Conservation (phyloP, 768 basidiomycete genomes). For the Coprinopsis cinerea region DNA sequence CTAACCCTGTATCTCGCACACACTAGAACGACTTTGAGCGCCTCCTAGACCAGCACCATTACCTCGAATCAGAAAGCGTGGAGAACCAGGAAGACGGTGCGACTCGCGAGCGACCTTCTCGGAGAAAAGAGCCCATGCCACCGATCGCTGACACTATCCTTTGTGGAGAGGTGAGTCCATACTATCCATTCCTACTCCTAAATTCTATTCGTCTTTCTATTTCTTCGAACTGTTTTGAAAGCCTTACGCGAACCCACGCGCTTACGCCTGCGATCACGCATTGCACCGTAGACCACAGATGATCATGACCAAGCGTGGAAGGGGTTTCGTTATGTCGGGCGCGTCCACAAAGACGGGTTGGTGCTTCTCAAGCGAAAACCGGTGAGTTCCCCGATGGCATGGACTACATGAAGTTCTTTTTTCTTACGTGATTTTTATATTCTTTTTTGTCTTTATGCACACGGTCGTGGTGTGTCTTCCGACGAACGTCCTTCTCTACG, state of each 20-base stretch:
- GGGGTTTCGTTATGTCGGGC: slow-evolving; percentile 54
- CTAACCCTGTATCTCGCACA: not conserved
- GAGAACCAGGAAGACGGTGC: not conserved
- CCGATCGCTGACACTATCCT: slow-evolving; percentile 28
- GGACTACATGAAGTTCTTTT: too few relatives aligned
- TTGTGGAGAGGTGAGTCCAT: slow-evolving; percentile 35
- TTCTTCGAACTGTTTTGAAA: too few relatives aligned
- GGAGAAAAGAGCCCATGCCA: slow-evolving; percentile 9
- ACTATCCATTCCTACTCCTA: not conserved
- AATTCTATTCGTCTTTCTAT: too few relatives aligned
- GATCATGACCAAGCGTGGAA: slow-evolving; percentile 62
- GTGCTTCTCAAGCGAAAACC: slow-evolving; percentile 58
- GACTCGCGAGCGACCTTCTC: too few relatives aligned
- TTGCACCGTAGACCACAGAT: slow-evolving; percentile 51
- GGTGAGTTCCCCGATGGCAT: slow-evolving; percentile 33
- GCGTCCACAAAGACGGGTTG: slow-evolving; percentile 52
- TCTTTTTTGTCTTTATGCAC: too few relatives aligned
- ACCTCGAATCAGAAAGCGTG: not conserved
- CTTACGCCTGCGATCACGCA: too few relatives aligned
- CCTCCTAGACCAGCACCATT: slow-evolving; percentile 3
- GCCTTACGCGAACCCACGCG: too few relatives aligned
- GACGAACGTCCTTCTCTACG: too few relatives aligned
- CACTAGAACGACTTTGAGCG: slow-evolving; percentile 15
- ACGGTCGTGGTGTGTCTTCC: too few relatives aligned
- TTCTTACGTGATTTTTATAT: too few relatives aligned